Base-by-base conservation (phyloP, 2,329 filamentous ascomycete species). In the Cyanodermella asteris region DNA sequence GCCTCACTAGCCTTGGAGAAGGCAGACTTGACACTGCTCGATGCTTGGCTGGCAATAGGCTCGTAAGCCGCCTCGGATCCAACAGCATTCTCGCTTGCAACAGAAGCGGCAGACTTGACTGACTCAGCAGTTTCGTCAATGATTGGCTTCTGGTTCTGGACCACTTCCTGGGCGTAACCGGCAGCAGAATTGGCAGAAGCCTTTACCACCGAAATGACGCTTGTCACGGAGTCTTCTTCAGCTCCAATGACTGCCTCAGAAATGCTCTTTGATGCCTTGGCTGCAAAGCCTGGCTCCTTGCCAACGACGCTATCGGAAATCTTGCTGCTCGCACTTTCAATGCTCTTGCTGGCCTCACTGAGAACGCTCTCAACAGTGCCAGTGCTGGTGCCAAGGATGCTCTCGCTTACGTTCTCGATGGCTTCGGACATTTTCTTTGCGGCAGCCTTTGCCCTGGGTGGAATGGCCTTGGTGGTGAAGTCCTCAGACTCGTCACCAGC, bases 401-500 rank as follows among this genome's bases (percentile, higher is more conserved):
- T 41, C 23, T 42, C 33, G 20, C 37, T 38, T 3, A 30, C 36
- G 13, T 29, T 33, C 15, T 26, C 34, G 12, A 28, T 28, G 18
- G 35, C 33, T 23, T 36, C 13, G 13, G 33, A 22, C 16, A 50
- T 44, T 27, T 52, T 42, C 22, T 56, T 42, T 19, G 49, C 52
- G 24, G 45, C 50, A 10, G 31, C 32, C 4, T 30, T 32, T 19
- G 34, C 36, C 11, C 28, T 24, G 8, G 28, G 23, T 22, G 38
- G 39, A 20, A 34, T 27, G 16, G 16, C 16, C 18, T 71, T 70
- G 22, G 64, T 68, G 23, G 73, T 70, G 39, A 91, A 94, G 43
- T 91, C 70, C 25, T 87, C 70, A 8, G 66, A 72, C 3, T 61
- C 53, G 43, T 94, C 84, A 18, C 60, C 53, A 6, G 76, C 70